A percentile compares a stretch with the other conserved stretches of the same genome.
Conservation (phyloP, 1,284 basidiomycete genomes). For the Pseudomicrostroma phylloplanum region DNA sequence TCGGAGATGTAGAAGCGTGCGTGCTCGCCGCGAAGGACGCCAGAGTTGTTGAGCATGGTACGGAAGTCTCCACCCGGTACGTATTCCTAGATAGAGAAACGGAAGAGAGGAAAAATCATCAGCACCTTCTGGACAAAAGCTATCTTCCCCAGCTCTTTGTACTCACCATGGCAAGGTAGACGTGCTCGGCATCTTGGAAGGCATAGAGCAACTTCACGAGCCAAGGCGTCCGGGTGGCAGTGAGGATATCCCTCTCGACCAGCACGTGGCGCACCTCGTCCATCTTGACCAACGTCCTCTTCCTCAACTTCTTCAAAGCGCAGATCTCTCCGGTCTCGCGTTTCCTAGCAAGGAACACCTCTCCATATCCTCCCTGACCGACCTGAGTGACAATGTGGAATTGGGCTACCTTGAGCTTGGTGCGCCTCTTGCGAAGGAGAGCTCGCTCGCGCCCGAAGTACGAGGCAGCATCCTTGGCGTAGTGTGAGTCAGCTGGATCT, state of each 20-base stretch:
- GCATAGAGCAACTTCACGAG: slow-evolving; percentile 47
- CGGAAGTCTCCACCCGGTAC: slow-evolving; percentile 50
- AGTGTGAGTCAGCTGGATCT: slow-evolving; percentile 58
- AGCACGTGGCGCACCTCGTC: slow-evolving; percentile 50
- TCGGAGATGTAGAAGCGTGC: slow-evolving; percentile 50
- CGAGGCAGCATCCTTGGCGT: slow-evolving; percentile 28
- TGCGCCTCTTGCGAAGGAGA: slow-evolving; percentile 44
- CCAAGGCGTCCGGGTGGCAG: slow-evolving; percentile 48
- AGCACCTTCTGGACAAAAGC: background rate
- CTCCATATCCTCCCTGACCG: slow-evolving; percentile 49
- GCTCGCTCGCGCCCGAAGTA: slow-evolving; percentile 43
- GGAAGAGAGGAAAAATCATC: background rate
- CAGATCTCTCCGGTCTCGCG: slow-evolving; percentile 49
- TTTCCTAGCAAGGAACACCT: slow-evolving; percentile 49
- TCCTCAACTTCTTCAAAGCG: slow-evolving; percentile 47
- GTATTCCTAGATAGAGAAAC: slow-evolving; percentile 55
- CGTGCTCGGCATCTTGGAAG: slow-evolving; percentile 48
- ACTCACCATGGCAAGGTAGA: slow-evolving; percentile 44
- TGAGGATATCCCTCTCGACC: slow-evolving; percentile 49
- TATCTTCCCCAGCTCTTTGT: background rate
- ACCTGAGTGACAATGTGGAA: slow-evolving; percentile 51
- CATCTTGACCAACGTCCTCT: slow-evolving; percentile 48
- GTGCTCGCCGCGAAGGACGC: slow-evolving; percentile 54
- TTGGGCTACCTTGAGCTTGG: slow-evolving; percentile 44
- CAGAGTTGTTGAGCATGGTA: slow-evolving; percentile 49